Conservation (phyloP, 352 stramenopile species). For the Pythium rhizo-oryzae region DNA sequence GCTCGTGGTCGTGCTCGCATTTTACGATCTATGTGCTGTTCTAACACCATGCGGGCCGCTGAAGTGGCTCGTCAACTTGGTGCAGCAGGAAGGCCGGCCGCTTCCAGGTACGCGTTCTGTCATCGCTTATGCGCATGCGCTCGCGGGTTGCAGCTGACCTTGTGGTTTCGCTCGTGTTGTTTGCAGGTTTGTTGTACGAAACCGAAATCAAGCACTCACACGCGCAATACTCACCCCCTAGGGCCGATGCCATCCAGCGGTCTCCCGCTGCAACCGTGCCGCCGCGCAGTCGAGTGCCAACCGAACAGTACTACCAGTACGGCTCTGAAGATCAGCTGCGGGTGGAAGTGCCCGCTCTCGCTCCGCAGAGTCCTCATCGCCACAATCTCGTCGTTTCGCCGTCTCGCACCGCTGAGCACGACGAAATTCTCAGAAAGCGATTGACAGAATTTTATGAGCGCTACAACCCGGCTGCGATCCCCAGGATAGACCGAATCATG, state of each 20-base stretch:
- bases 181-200: slow-evolving; percentile 70
- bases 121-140: neutral
- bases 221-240: slow-evolving; percentile 24
- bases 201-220: slow-evolving; percentile 57
- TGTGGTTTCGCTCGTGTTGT: neutral
- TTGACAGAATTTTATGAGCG: slow-evolving; percentile 71
- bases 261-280: neutral
- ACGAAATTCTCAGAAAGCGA: slow-evolving; percentile 44
- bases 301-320: slow-evolving; percentile 69
- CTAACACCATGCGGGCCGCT: slow-evolving; percentile 98
- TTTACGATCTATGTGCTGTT: slow-evolving; percentile 99
- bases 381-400: neutral
- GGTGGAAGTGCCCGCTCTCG: neutral
- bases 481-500: slow-evolving; percentile 73
- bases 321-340: slow-evolving; percentile 38
- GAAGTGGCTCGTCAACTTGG: slow-evolving; percentile 95
- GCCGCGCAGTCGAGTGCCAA: neutral
- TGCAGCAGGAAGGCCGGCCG: slow-evolving; percentile 89
- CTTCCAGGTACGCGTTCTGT: slow-evolving; percentile 76
- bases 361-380: neutral
- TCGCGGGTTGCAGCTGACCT: neutral
- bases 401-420: neutral
- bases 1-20: slow-evolving; percentile 93
- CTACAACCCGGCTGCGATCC: slow-evolving; percentile 65
- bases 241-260: slow-evolving; percentile 6